Evolutionary conservation across 257 asterid genomes (phyloP).

Genomic region (Oldenlandia corymbosa): DNA sequence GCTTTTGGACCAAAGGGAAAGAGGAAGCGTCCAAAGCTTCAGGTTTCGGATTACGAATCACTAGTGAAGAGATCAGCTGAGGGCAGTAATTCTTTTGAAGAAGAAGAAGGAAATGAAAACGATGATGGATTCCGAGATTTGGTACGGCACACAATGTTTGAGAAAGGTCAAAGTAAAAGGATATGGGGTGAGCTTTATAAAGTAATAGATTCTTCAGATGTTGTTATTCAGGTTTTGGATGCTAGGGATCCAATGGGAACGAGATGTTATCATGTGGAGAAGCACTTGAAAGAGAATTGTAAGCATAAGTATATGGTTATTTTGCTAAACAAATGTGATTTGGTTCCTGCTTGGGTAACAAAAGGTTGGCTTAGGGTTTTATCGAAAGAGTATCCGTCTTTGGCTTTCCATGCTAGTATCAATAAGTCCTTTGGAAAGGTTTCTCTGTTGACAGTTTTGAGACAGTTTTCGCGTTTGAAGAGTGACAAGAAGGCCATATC

Average conservation of each 20-base stretch:
- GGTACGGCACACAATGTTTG: conserved; percentile 88
- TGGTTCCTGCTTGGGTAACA: conserved; percentile 94
- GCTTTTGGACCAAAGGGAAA: conserved; percentile 82
- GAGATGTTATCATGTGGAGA: conserved; percentile 94
- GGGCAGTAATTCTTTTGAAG: conserved; percentile 70
- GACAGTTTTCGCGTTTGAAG: conserved; percentile 86
- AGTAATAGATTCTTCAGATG: conserved; percentile 97
- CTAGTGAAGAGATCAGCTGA: conserved; percentile 72
- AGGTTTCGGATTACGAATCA: conserved; percentile 70
- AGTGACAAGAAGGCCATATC: conserved; percentile 96
- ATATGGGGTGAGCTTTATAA: conserved; percentile 99
- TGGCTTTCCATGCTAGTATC: conserved; percentile 94
- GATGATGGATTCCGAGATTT: conserved; percentile 90
- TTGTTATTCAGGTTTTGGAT: conserved; percentile 93
- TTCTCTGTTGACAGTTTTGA: conserved; percentile 75
- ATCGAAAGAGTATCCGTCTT: conserved; percentile 83
- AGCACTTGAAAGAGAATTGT: conserved; percentile 84
- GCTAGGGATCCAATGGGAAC: conserved; percentile 98
- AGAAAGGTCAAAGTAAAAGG: conserved; percentile 97
- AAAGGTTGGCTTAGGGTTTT: conserved; percentile 90
- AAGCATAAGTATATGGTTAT: conserved; percentile 91
- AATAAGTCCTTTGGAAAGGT: conserved; percentile 98
- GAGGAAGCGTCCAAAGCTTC: conserved; percentile 76
- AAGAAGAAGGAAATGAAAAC: conserved; percentile 67
- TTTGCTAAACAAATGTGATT: conserved; percentile 90